phyloP scores from a whole-genome alignment of 371 early-diverging fungal genomes.

The Caulochytrium protostelioides region DNA sequence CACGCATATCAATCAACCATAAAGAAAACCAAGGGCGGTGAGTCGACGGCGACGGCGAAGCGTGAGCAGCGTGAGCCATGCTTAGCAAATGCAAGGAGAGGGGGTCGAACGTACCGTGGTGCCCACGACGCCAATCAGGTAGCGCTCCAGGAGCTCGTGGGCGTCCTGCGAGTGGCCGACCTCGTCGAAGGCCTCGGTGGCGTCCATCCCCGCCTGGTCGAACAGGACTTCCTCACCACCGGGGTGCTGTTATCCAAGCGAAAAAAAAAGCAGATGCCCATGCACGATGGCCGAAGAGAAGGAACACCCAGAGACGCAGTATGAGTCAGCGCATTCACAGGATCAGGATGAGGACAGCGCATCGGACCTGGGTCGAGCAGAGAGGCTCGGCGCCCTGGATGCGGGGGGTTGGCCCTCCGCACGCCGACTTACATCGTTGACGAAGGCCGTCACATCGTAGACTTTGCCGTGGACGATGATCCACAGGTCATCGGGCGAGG shows the following conservation, averaged over 20 bases:
- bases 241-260: conserved; percentile 14
- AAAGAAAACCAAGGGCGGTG: too few relatives aligned
- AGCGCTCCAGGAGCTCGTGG: conserved; percentile 44
- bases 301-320: background rate
- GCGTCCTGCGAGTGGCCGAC: conserved; percentile 83
- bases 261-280: background rate
- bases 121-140: conserved; percentile 50
- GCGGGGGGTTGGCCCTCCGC: background rate
- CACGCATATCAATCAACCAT: too few relatives aligned
- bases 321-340: background rate
- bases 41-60: too few relatives aligned
- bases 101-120: too few relatives aligned
- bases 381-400: background rate
- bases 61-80: too few relatives aligned
- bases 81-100: too few relatives aligned
- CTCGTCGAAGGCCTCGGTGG: conserved; percentile 83
- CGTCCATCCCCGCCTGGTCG: conserved; percentile 40
- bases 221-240: conserved; percentile 30
- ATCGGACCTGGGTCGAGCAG: background rate
- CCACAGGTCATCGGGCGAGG: too few relatives aligned
- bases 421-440: conserved; percentile 33
- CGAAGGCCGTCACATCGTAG: conserved; percentile 58
- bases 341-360: background rate
- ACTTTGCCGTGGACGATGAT: conserved; percentile 58
- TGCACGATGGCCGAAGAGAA: background rate